Evolutionary conservation across 2,329 filamentous ascomycete genomes (phyloP).

Genomic region (Penicillium decumbens): DNA sequence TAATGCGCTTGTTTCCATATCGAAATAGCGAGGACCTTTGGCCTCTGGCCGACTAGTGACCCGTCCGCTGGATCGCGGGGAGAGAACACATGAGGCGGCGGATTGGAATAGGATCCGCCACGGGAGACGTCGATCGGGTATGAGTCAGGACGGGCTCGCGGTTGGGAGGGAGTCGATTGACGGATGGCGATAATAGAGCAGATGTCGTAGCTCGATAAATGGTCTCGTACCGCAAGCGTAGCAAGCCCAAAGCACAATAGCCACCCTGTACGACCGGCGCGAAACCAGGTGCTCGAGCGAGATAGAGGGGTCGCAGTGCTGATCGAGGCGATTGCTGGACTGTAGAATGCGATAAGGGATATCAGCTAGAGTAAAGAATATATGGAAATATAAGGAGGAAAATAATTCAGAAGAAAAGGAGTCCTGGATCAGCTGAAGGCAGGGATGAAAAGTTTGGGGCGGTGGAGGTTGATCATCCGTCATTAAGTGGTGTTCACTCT

Average conservation of each 20-base stretch:
- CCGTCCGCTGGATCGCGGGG: constrained; percentile 8
- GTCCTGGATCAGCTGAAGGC: constrained; percentile 10
- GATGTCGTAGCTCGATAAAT: not conserved
- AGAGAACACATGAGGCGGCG: constrained; percentile 17
- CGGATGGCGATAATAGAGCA: not conserved
- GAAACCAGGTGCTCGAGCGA: constrained; percentile 7
- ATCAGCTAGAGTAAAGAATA: not conserved
- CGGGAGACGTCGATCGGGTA: constrained; percentile 4
- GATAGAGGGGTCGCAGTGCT: not conserved
- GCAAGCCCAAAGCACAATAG: constrained; percentile 1
- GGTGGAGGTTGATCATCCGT: constrained; percentile 22
- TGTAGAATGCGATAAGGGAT: not conserved
- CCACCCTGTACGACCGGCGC: constrained; percentile 23
- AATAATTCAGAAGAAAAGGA: not conserved
- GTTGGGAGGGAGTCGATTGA: not conserved
- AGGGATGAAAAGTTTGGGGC: constrained; percentile 23
- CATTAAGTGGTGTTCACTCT: not conserved
- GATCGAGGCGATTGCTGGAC: constrained; percentile 4
- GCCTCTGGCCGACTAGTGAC: constrained; percentile 9
- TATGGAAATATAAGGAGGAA: constrained; percentile 2
- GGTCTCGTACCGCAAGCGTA: not conserved
- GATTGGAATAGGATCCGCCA: constrained; percentile 7
- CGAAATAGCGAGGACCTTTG: constrained; percentile 11
- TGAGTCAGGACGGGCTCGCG: constrained; percentile 1
- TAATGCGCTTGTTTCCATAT: constrained; percentile 15